Evolutionary conservation across 495 filamentous ascomycete species (phyloP).

Genomic region (Penicillium taxi): DNA sequence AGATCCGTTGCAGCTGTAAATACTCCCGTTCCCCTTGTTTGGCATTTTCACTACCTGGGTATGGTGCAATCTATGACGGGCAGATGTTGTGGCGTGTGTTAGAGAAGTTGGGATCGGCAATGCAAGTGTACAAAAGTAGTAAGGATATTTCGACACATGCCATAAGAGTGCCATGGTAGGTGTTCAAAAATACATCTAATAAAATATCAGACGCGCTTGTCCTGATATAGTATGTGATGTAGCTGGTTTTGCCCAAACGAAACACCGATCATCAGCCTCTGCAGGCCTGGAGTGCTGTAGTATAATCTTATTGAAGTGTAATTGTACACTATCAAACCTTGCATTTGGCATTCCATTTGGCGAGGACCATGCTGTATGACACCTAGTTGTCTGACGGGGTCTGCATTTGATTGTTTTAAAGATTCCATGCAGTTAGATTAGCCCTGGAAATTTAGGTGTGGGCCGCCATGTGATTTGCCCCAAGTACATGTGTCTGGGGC

Average conservation of each 20-base stretch:
- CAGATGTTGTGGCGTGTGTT: not conserved
- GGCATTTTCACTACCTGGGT: not conserved
- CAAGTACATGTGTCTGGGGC: no score
- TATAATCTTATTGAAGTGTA: not conserved
- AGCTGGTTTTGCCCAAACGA: no score
- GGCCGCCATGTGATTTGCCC: no score
- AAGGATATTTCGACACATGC: not conserved
- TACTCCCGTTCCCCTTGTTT: not conserved
- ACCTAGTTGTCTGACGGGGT: slow-evolving; percentile 1
- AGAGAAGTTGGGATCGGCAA: slow-evolving; percentile 3
- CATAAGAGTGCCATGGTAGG: not conserved
- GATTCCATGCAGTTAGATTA: no score
- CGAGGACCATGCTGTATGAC: slow-evolving; percentile 6
- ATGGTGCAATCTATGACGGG: no score
- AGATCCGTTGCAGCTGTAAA: slow-evolving; percentile 16
- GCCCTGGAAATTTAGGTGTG: no score
- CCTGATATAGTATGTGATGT: no score
- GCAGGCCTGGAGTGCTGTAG: no score
- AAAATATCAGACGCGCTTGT: not conserved
- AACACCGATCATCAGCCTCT: no score
- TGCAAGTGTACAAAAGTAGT: slow-evolving; percentile 1
- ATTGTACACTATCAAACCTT: slow-evolving; percentile 4
- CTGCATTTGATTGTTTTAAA: no score
- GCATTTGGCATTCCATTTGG: slow-evolving; percentile 1
- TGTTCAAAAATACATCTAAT: slow-evolving; percentile 1